Conservation (phyloP, 129 eudicot species). For the Chrysanthemum lavandulifolium region DNA sequence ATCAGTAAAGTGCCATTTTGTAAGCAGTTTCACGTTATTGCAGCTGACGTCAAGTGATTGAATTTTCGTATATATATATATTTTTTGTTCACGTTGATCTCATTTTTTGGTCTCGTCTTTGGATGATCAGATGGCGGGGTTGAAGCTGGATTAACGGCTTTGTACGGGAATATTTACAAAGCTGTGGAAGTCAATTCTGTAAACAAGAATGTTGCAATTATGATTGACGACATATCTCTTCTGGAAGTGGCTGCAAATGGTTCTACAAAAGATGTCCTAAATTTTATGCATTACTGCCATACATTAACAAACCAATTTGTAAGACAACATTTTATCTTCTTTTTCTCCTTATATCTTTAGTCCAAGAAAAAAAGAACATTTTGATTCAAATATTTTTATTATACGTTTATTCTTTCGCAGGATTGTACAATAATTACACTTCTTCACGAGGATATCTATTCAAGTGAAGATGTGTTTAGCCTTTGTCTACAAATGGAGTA, state of each 20-base stretch:
- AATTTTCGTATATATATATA: background rate
- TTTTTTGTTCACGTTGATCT: background rate
- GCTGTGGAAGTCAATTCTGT: constrained; percentile 57
- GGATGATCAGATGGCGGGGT: constrained; percentile 42
- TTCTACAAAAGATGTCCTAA: constrained; percentile 56
- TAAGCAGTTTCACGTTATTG: background rate
- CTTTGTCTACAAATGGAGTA: constrained; percentile 60
- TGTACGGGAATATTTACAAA: constrained; percentile 74
- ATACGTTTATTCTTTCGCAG: constrained; percentile 32
- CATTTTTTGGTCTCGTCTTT: constrained; percentile 17
- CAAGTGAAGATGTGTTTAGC: constrained; percentile 44
- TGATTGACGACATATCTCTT: constrained; percentile 83
- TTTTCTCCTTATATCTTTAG: background rate
- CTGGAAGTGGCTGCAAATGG: constrained; percentile 90
- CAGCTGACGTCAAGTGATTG: background rate
- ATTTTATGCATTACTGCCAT: constrained; percentile 86
- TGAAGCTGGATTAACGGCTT: constrained; percentile 50
- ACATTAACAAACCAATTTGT: constrained; percentile 78
- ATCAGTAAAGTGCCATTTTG: background rate
- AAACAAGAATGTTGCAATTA: constrained; percentile 38
- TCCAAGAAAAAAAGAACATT: background rate
- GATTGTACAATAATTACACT: constrained; percentile 66
- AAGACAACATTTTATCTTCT: constrained; percentile 28
- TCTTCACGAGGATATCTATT: constrained; percentile 75
- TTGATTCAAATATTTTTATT: constrained; percentile 31